Evolutionary conservation across 2,329 filamentous ascomycete genomes (phyloP).

Genomic region (Arachnopeziza araneosa): DNA sequence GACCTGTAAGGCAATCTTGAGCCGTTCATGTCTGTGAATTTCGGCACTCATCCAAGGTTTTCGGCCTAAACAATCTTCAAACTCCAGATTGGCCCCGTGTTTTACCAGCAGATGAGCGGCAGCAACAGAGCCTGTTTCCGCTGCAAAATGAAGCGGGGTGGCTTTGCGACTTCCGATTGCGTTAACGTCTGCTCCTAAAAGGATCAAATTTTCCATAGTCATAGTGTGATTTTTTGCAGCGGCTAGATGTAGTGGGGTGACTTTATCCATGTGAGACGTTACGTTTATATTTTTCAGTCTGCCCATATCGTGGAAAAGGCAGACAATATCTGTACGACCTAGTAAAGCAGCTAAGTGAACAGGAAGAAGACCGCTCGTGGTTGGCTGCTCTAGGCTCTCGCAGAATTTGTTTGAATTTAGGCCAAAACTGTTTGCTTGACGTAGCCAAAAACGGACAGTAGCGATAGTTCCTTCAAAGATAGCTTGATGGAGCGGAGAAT

Average conservation of each 20-base stretch:
- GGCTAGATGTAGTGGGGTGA: slow-evolving; percentile 3
- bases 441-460: slow-evolving; percentile 1
- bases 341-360: not conserved
- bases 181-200: slow-evolving; percentile 1
- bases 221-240: not conserved
- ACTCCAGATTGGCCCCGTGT: not conserved
- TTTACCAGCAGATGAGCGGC: slow-evolving; percentile 2
- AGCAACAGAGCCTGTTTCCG: not conserved
- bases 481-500: slow-evolving; percentile 1
- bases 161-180: not conserved
- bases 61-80: not conserved
- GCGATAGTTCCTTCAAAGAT: not conserved
- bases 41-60: slow-evolving; percentile 4
- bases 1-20: slow-evolving; percentile 1
- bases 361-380: slow-evolving; percentile 1
- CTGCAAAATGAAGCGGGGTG: slow-evolving; percentile 6
- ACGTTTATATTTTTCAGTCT: slow-evolving; percentile 1
- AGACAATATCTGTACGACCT: not conserved
- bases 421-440: not conserved
- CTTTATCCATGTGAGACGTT: not conserved
- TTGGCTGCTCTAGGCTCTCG: not conserved
- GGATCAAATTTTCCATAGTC: not conserved
- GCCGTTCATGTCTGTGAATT: not conserved
- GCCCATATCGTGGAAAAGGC: not conserved
- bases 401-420: not conserved